phyloP scores from a whole-genome alignment of 345 rosid genomes.

The Toxicodendron radicans region DNA sequence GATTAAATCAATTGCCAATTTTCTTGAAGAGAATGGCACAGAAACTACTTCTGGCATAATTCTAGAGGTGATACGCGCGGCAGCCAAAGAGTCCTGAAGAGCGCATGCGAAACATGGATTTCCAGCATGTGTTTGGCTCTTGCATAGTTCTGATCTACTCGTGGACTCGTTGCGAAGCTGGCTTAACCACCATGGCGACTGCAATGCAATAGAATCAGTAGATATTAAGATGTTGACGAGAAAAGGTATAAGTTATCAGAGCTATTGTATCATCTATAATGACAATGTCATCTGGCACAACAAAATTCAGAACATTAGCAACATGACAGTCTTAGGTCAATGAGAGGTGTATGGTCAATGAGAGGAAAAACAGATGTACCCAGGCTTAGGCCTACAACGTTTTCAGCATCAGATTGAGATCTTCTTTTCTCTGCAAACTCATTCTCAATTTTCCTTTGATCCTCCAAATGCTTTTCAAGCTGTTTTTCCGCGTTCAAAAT shows the following conservation, averaged over 20 bases:
- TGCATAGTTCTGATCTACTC: neutral
- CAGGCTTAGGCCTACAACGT: neutral
- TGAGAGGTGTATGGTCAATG: no score
- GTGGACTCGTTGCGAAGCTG: neutral
- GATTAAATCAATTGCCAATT: neutral
- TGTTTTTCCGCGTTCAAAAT: neutral
- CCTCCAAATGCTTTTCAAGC: neutral
- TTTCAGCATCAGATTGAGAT: neutral
- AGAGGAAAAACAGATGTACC: neutral
- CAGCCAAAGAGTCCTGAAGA: neutral
- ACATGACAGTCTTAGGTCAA: neutral
- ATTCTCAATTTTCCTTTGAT: neutral
- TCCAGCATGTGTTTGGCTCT: slow-evolving; percentile 1
- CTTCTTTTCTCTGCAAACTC: neutral
- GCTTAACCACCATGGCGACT: neutral
- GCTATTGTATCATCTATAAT: no score
- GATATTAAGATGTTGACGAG: neutral
- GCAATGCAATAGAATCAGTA: neutral
- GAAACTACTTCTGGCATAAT: neutral
- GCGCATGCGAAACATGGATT: slow-evolving; percentile 7
- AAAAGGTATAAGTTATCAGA: no score
- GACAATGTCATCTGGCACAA: no score
- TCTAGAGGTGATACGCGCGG: neutral
- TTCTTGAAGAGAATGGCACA: neutral
- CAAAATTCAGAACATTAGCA: no score